Evolutionary conservation across 2,329 filamentous ascomycete genomes (phyloP).

Genomic region (Endothia cerciana): DNA sequence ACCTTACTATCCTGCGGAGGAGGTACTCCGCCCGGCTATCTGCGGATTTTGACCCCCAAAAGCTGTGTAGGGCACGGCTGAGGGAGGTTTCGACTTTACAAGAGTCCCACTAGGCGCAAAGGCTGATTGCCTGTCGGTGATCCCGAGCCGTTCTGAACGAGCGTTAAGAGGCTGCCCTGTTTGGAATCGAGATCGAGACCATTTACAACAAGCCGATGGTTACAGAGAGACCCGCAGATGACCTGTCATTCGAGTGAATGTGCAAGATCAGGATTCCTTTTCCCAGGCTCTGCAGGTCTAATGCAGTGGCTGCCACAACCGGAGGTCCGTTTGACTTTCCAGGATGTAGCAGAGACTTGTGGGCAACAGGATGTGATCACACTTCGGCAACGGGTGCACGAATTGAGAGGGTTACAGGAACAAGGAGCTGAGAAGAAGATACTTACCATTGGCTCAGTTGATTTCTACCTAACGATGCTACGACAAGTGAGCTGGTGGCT

Average conservation of each 20-base stretch:
- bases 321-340: background rate
- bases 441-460: background rate
- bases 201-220: background rate
- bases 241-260: background rate
- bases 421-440: constrained; percentile 1
- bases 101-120: background rate
- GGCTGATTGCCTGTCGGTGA: background rate
- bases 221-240: background rate
- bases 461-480: background rate
- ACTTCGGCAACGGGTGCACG: background rate
- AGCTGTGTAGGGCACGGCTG: background rate
- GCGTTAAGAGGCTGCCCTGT: background rate
- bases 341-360: background rate
- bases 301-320: constrained; percentile 1
- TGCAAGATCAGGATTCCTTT: background rate
- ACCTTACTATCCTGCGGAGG: background rate
- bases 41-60: background rate
- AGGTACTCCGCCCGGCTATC: background rate
- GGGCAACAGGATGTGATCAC: background rate
- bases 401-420: background rate
- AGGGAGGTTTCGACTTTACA: background rate
- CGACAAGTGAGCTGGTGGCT: background rate
- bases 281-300: background rate
- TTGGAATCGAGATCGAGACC: background rate
- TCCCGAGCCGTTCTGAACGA: background rate